Evolutionary conservation across 2,329 filamentous ascomycete genomes (phyloP), one percentile per base, ranked within the genome.

Genomic region (Colletotrichum orchidophilum): DNA sequence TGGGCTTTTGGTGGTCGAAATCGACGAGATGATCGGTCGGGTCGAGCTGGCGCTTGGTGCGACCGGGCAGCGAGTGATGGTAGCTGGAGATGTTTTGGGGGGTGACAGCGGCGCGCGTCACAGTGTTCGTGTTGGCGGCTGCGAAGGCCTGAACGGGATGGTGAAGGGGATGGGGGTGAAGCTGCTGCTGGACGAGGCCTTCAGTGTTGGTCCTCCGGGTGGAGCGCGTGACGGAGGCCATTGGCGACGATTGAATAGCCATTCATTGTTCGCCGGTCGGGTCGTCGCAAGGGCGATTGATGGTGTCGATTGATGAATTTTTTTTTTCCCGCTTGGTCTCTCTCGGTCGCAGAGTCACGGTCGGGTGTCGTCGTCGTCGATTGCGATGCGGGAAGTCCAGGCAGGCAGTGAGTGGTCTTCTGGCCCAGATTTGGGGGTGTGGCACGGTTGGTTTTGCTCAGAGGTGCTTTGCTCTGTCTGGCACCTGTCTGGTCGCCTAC

Each of bases 221-320:
- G 78, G 86, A 86, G 81, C 86, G 85, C 77, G 85, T 86, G 80
- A 83, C 79, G 76, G 85, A 86, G 77, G 85, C 85, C 85, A 87
- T 87, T 81, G 82, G 79, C 77, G 69, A 69, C 68, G 69, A 72
- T 74, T 72, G 73, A 63, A 69, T 68, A 72, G 76, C 73, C 75
- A 77, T 63, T 76, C 78, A 80, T 80, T 71, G 71, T 77, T 76
- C 24, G 59, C 64, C 11, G n/a, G 52, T 35, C 46, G 64, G 58
- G 53, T 71, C 35, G 63, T 72, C 62, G 67, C 63, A 63, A 67
- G 50, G 31, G 49, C 57, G 60, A 58, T 72, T 62, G 70, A 63
- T 50, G 58, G 24, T 69, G 70, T 59, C 66, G 65, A 63, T 67
- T 35, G 63, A 66, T 50, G 58, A 60, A 33, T 46, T 62, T 63